Conservation (phyloP, 2,329 filamentous ascomycete genomes). For the Colletotrichum sp. region DNA sequence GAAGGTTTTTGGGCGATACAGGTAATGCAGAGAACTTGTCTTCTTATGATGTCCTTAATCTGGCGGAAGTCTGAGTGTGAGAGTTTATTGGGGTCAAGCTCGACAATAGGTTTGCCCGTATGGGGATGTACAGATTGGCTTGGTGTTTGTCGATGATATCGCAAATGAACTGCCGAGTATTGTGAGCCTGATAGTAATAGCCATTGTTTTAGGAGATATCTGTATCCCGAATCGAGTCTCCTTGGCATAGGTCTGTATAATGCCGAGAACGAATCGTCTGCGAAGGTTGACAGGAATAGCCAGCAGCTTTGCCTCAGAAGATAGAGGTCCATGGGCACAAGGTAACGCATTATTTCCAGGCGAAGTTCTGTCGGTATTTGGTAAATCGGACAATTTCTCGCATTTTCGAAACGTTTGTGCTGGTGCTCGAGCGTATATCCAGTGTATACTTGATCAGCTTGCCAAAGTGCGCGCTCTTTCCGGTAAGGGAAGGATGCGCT, state of each 20-base stretch:
- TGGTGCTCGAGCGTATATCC: not conserved
- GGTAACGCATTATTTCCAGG: fast-evolving
- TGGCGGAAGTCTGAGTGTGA: too few species aligned
- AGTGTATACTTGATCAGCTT: not conserved
- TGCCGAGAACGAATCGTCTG: not conserved
- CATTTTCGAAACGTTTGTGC: not conserved
- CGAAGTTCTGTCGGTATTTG: not conserved
- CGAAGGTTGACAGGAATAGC: not conserved
- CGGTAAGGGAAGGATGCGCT: not conserved
- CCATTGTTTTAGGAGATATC: too few species aligned
- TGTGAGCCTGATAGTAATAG: not conserved
- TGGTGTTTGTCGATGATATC: too few species aligned
- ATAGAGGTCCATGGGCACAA: not conserved
- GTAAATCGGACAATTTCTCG: not conserved
- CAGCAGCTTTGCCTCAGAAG: not conserved
- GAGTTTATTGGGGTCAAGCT: too few species aligned
- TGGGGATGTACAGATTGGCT: too few species aligned
- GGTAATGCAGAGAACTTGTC: too few species aligned
- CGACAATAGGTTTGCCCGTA: too few species aligned
- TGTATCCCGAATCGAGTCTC: not conserved
- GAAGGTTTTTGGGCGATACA: not conserved
- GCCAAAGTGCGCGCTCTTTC: not conserved
- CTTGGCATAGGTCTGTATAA: not conserved
- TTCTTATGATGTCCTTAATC: too few species aligned
- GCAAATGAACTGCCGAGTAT: not conserved